Conservation (phyloP, 495 filamentous ascomycete species). For the Venustampulla echinocandica region DNA sequence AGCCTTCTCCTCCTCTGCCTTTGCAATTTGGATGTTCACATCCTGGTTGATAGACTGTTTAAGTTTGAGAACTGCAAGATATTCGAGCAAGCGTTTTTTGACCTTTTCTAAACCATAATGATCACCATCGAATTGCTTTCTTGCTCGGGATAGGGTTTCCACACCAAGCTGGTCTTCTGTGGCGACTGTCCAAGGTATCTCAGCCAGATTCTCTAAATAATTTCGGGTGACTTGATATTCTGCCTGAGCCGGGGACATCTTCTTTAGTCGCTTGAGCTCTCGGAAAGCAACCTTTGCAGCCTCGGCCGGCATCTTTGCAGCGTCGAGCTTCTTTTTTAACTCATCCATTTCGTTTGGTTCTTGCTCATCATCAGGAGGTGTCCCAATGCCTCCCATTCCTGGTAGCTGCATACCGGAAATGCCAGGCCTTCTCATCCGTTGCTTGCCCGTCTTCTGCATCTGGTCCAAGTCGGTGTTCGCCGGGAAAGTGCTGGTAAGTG, state of each 20-base stretch:
- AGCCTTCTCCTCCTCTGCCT: slow-evolving; percentile 49
- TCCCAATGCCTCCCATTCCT: slow-evolving; percentile 24
- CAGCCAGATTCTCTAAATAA: slow-evolving; percentile 91
- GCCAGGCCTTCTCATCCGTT: slow-evolving; percentile 42
- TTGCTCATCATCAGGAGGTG: slow-evolving; percentile 52
- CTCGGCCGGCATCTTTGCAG: slow-evolving; percentile 58
- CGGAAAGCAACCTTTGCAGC: slow-evolving; percentile 81
- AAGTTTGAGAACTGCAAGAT: slow-evolving; percentile 86
- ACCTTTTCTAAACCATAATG: slow-evolving; percentile 96
- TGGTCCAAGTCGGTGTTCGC: slow-evolving; percentile 45
- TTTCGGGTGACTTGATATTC: slow-evolving; percentile 89
- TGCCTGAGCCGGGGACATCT: slow-evolving; percentile 91
- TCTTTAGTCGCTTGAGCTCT: slow-evolving; percentile 79
- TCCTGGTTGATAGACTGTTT: slow-evolving; percentile 83
- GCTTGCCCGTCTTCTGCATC: slow-evolving; percentile 43
- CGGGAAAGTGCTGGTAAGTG: slow-evolving; percentile 53
- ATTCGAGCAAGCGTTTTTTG: slow-evolving; percentile 93
- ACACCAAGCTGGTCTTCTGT: slow-evolving; percentile 84
- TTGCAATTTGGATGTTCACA: slow-evolving; percentile 65
- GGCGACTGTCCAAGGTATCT: slow-evolving; percentile 84
- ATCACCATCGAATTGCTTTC: slow-evolving; percentile 89
- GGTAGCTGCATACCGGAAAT: slow-evolving; percentile 40
- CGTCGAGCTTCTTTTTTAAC: slow-evolving; percentile 75
- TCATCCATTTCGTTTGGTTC: slow-evolving; percentile 84
- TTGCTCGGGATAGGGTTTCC: slow-evolving; percentile 66